phyloP scores from a whole-genome alignment of 371 early-diverging fungal genomes.

The Mortierella sp. region DNA sequence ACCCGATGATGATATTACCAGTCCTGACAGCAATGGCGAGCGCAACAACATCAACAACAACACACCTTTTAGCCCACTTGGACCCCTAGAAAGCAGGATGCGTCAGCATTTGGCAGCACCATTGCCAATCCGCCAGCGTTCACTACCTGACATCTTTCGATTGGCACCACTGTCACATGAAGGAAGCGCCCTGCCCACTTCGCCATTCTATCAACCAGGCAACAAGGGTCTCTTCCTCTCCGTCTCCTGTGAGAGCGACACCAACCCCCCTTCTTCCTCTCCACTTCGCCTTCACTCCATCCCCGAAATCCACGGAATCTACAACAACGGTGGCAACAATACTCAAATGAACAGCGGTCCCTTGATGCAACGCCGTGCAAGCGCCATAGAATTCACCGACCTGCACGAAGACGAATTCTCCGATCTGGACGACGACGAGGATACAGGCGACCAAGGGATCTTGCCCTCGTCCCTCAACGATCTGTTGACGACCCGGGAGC shows the following conservation, averaged over 20 bases:
- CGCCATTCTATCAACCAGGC: constrained; percentile 50
- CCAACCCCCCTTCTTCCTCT: constrained; percentile 25
- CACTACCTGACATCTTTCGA: constrained; percentile 51
- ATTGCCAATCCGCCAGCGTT: constrained; percentile 50
- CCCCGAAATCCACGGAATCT: constrained; percentile 38
- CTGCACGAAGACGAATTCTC: constrained; percentile 52
- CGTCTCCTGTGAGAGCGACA: constrained; percentile 35
- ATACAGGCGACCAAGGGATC: constrained; percentile 58
- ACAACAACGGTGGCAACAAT: constrained; percentile 14
- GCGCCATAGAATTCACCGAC: constrained; percentile 24
- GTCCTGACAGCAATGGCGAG: constrained; percentile 1
- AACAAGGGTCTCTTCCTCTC: constrained; percentile 51
- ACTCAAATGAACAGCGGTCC: constrained; percentile 26
- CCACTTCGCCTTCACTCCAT: constrained; percentile 53
- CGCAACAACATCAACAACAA: not conserved
- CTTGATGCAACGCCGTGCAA: constrained; percentile 38
- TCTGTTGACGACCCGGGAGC: constrained; percentile 67
- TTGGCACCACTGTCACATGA: constrained; percentile 32
- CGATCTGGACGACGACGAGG: constrained; percentile 34
- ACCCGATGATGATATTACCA: constrained; percentile 22
- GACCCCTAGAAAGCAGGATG: constrained; percentile 21
- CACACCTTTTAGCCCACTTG: not conserved
- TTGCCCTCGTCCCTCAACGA: constrained; percentile 73
- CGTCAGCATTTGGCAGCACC: constrained; percentile 54
- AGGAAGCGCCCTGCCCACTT: constrained; percentile 31